Evolutionary conservation across 768 basidiomycete species (phyloP).

Genomic region (Mycena metata): DNA sequence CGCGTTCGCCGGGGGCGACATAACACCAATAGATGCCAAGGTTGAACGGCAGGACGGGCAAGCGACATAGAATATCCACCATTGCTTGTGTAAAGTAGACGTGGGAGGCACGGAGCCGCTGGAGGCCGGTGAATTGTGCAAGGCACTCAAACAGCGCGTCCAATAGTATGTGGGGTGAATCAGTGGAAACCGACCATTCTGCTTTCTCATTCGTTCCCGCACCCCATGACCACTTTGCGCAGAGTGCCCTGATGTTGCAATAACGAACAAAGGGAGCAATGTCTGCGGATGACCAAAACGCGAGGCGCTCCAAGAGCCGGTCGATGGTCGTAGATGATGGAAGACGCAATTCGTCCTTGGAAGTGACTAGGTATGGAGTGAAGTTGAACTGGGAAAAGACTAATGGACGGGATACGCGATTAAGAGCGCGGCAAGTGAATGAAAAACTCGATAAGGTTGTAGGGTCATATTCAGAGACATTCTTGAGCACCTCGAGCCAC

Average conservation of each 20-base stretch:
- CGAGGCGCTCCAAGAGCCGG: slow-evolving; percentile 4
- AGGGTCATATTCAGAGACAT: background rate
- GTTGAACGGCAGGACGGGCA: background rate
- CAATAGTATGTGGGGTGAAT: slow-evolving; percentile 1
- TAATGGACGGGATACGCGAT: background rate
- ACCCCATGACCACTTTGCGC: background rate
- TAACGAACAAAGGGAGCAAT: slow-evolving; percentile 12
- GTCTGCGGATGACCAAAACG: slow-evolving; percentile 7
- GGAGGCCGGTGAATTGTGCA: slow-evolving; percentile 2
- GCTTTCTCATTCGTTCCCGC: background rate
- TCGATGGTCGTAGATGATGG: background rate
- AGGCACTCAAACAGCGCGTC: slow-evolving; percentile 15
- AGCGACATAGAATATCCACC: slow-evolving; percentile 2
- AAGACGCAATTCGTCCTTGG: background rate
- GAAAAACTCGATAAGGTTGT: background rate
- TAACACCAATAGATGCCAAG: background rate
- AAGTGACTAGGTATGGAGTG: background rate
- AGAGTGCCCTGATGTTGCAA: background rate
- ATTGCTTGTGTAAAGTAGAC: slow-evolving; percentile 12
- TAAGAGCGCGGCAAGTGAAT: slow-evolving; percentile 10
- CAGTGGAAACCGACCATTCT: background rate
- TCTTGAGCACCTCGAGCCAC: background rate
- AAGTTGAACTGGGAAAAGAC: slow-evolving; percentile 4
- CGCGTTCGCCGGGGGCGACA: background rate
- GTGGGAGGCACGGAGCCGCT: background rate